Evolutionary conservation across 805 yeast species (phyloP).

Genomic region (Teunomyces panamensis): DNA sequence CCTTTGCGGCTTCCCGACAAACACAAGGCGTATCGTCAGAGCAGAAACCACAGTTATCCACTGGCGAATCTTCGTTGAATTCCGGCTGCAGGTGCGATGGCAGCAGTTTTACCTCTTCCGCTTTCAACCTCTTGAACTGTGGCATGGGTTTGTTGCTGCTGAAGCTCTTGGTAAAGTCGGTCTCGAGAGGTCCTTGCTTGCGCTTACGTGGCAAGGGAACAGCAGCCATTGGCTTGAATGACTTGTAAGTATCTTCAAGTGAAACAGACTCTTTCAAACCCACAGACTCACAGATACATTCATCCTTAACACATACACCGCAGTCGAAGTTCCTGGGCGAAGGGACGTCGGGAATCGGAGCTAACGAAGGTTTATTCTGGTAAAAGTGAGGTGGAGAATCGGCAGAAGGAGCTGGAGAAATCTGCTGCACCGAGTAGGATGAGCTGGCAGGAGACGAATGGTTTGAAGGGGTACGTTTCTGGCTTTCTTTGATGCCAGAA

Average conservation of each 20-base stretch:
- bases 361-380: neutral
- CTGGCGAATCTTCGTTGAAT: conserved; percentile 47
- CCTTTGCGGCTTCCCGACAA: conserved; percentile 74
- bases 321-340: conserved; percentile 42
- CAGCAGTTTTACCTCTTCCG: conserved; percentile 2
- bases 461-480: neutral
- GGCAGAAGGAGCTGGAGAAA: conserved; percentile 54
- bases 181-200: conserved; percentile 31
- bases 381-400: conserved; percentile 40
- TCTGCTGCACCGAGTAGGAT: conserved; percentile 41
- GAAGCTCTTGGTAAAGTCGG: conserved; percentile 56
- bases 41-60: conserved; percentile 90
- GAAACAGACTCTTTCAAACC: conserved; percentile 36
- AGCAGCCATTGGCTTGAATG: conserved; percentile 61
- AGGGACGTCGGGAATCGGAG: conserved; percentile 9
- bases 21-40: conserved; percentile 90
- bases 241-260: conserved; percentile 18
- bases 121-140: conserved; percentile 26
- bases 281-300: conserved; percentile 60
- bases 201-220: conserved; percentile 52
- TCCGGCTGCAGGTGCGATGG: neutral
- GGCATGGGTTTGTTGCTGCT: conserved; percentile 34
- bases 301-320: conserved; percentile 66
- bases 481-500: conserved; percentile 14
- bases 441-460: conserved; percentile 13